Conservation (phyloP, 116 monocot species). For the Phalaenopsis hybrid region DNA sequence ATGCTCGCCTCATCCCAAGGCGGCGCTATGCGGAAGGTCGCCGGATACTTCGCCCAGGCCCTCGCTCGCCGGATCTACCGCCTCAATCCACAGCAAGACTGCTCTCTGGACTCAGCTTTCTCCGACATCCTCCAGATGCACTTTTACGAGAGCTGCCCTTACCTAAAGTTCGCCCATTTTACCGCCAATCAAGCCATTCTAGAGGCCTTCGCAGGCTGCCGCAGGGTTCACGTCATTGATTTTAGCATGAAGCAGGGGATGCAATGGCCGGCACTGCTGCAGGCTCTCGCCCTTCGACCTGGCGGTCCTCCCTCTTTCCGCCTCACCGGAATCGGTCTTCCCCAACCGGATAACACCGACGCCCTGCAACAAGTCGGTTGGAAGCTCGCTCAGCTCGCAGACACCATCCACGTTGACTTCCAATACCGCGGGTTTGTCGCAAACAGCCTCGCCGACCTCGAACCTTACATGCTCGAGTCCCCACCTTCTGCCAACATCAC, state of each 20-base stretch:
- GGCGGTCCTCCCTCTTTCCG: slow-evolving; percentile 40
- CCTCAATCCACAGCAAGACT: slow-evolving; percentile 5
- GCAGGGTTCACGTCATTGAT: slow-evolving; percentile 48
- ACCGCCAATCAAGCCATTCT: slow-evolving; percentile 59
- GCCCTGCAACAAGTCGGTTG: slow-evolving; percentile 28
- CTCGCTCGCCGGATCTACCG: slow-evolving; percentile 37
- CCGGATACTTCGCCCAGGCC: slow-evolving; percentile 39
- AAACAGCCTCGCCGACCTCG: slow-evolving; percentile 34
- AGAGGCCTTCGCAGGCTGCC: slow-evolving; percentile 47
- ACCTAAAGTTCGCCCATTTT: slow-evolving; percentile 64
- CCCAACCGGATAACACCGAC: slow-evolving; percentile 23
- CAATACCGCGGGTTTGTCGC: slow-evolving; percentile 41
- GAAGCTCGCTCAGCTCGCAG: slow-evolving; percentile 44
- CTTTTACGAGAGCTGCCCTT: slow-evolving; percentile 64
- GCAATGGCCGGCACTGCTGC: slow-evolving; percentile 59
- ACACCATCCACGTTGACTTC: slow-evolving; percentile 42
- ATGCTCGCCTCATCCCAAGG: slow-evolving; percentile 34
- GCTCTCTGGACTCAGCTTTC: slow-evolving; percentile 11
- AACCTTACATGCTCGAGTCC: slow-evolving; percentile 23
- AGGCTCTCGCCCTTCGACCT: slow-evolving; percentile 50
- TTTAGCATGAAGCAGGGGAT: slow-evolving; percentile 52
- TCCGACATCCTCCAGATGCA: slow-evolving; percentile 48
- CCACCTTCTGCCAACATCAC: not conserved
- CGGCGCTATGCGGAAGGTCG: slow-evolving; percentile 48
- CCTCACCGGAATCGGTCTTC: slow-evolving; percentile 20